phyloP scores from a whole-genome alignment of 371 early-diverging fungal species.

The Mortierella sp. region DNA sequence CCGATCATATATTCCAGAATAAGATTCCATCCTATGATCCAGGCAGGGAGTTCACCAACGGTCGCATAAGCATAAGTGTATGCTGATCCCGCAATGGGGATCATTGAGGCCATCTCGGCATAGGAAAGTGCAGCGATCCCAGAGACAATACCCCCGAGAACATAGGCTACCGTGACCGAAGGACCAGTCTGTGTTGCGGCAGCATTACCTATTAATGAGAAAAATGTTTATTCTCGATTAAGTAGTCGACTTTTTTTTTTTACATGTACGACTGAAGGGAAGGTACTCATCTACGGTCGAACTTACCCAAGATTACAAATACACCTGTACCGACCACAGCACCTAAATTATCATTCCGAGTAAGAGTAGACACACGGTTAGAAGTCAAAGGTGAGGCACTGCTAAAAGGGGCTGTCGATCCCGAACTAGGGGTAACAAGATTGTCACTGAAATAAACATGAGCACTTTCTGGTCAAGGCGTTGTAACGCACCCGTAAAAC shows the following conservation, averaged over 20 bases:
- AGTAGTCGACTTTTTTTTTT: neutral
- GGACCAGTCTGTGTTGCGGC: conserved; percentile 86
- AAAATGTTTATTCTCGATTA: conserved; percentile 16
- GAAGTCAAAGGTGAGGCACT: neutral
- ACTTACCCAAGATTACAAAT: conserved; percentile 60
- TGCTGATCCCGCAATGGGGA: conserved; percentile 87
- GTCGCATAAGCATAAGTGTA: conserved; percentile 89
- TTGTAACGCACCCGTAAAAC: neutral
- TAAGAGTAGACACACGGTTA: too few species aligned
- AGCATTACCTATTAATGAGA: conserved; percentile 75
- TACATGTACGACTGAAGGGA: too few species aligned
- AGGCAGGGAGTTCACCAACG: conserved; percentile 85
- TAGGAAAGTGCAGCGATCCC: conserved; percentile 84
- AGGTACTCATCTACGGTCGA: neutral
- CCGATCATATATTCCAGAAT: conserved; percentile 88
- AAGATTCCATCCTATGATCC: conserved; percentile 90
- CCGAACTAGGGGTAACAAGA: neutral
- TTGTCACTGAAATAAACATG: neutral
- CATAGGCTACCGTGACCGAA: conserved; percentile 81
- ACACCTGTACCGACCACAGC: conserved; percentile 81
- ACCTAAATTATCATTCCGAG: conserved; percentile 59
- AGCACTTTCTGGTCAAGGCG: neutral
- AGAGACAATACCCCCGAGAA: conserved; percentile 80
- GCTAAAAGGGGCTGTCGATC: neutral
- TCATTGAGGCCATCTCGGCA: conserved; percentile 86